A percentile compares a stretch with the other conserved stretches of the same genome.
phyloP scores from a whole-genome alignment of 2,329 filamentous ascomycete species.

The Stemphylium lycopersici region DNA sequence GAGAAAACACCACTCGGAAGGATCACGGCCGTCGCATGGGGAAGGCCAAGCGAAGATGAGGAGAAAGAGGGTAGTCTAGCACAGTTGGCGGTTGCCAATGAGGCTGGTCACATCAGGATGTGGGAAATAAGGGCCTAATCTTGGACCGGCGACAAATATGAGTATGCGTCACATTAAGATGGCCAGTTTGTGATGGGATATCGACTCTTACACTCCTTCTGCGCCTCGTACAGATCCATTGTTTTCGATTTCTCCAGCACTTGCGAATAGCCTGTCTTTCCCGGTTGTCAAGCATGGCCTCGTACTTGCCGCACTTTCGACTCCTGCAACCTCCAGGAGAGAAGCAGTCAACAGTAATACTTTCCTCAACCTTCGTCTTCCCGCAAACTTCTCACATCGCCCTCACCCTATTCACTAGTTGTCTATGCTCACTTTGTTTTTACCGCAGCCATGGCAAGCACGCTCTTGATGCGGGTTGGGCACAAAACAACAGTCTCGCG shows the following conservation, averaged over 20 bases:
- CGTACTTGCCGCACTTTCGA: neutral
- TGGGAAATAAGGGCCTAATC: constrained; percentile 69
- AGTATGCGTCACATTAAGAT: neutral
- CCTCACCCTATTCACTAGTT: neutral
- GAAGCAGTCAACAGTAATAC: neutral
- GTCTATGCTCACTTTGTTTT: constrained; percentile 2
- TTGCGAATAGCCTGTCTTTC: neutral
- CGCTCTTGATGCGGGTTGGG: neutral
- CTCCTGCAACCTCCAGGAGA: constrained; percentile 10
- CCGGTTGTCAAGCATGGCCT: neutral
- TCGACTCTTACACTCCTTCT: neutral
- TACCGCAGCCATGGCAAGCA: constrained; percentile 14
- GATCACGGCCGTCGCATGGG: constrained; percentile 66
- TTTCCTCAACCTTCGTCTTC: neutral
- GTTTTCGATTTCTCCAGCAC: neutral
- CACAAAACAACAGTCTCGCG: constrained; percentile 1
- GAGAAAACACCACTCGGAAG: constrained; percentile 84
- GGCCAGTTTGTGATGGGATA: neutral
- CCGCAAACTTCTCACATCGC: neutral
- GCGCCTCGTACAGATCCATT: neutral
- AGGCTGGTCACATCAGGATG: constrained; percentile 82
- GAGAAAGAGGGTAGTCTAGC: constrained; percentile 64
- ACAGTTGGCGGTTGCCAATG: constrained; percentile 83
- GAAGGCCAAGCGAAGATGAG: constrained; percentile 53
- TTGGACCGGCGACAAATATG: neutral